Conservation (phyloP, 1,139 yeast species). For the Meyerozyma smithsonii region DNA sequence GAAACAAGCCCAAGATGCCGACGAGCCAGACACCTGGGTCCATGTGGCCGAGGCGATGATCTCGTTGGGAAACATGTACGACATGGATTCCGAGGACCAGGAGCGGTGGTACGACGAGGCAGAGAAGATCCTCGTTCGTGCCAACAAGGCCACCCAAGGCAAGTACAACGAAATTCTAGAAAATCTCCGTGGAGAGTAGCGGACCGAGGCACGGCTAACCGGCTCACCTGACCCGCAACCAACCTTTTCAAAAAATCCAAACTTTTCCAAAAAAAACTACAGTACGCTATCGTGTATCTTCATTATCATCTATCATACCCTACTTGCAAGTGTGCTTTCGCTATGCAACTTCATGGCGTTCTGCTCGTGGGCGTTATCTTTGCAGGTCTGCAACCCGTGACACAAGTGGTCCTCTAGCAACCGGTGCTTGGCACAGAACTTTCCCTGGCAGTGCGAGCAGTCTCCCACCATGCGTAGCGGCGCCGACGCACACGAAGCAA, state of each 20-base stretch:
- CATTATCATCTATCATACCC: constrained; percentile 15
- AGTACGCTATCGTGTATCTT: neutral
- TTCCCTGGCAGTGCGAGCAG: constrained; percentile 81
- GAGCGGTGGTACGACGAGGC: constrained; percentile 63
- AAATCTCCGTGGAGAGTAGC: constrained; percentile 20
- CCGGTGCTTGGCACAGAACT: constrained; percentile 84
- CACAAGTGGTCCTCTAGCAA: constrained; percentile 83
- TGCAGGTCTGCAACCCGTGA: constrained; percentile 71
- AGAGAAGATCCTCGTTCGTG: constrained; percentile 53
- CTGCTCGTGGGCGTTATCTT: constrained; percentile 65
- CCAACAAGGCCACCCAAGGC: constrained; percentile 75
- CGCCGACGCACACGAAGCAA: constrained; percentile 54
- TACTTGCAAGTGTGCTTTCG: constrained; percentile 38
- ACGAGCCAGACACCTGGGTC: constrained; percentile 79
- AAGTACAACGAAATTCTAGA: constrained; percentile 59
- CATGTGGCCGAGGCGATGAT: constrained; percentile 81
- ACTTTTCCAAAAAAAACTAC: too few species aligned
- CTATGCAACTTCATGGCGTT: constrained; percentile 31
- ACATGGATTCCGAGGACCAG: constrained; percentile 61
- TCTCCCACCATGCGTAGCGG: constrained; percentile 85
- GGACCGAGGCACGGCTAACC: neutral
- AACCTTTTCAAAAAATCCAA: too few species aligned
- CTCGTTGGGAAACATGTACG: constrained; percentile 68
- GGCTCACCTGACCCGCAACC: too few species aligned
- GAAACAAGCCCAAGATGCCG: constrained; percentile 57